A percentile compares a stretch with the other conserved stretches of the same genome.
Evolutionary conservation across 495 filamentous ascomycete genomes (phyloP).

Genomic region (Trichoderma erinaceum): DNA sequence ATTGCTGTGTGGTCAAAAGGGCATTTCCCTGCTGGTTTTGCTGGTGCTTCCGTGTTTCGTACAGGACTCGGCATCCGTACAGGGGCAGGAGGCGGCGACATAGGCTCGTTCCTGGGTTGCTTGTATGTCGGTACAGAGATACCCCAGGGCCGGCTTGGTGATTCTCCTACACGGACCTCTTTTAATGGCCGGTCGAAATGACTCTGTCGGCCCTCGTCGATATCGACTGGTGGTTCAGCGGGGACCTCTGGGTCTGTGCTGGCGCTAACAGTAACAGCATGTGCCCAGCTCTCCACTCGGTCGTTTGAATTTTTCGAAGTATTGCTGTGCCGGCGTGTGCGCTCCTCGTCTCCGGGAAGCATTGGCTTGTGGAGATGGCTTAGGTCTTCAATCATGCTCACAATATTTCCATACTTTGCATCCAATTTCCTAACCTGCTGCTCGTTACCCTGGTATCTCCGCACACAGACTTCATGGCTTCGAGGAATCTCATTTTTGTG

Average conservation of each 20-base stretch:
- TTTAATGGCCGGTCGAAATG: conserved; percentile 76
- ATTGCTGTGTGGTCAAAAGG: conserved; percentile 44
- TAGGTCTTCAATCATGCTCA: conserved; percentile 83
- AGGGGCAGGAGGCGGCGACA: conserved; percentile 38
- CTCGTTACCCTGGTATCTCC: conserved; percentile 76
- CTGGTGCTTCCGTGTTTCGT: conserved; percentile 22
- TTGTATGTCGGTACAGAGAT: conserved; percentile 65
- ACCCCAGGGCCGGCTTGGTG: conserved; percentile 85
- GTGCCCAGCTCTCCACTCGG: conserved; percentile 75
- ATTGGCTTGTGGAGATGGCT: conserved; percentile 76
- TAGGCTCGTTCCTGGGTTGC: conserved; percentile 26
- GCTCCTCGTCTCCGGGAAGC: conserved; percentile 53
- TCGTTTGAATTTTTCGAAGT: conserved; percentile 49
- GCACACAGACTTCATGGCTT: conserved; percentile 85
- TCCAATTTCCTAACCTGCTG: conserved; percentile 77
- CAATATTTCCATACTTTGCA: conserved; percentile 83
- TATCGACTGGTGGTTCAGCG: conserved; percentile 35
- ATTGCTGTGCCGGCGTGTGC: conserved; percentile 28
- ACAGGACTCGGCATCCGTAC: conserved; percentile 30
- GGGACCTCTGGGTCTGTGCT: conserved; percentile 26
- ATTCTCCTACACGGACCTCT: conserved; percentile 81
- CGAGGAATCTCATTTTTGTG: conserved; percentile 90
- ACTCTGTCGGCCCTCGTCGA: conserved; percentile 40
- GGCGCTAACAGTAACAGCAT: conserved; percentile 59
- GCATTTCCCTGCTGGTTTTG: conserved; percentile 31